Percentiles rank a stretch among this genome's conserved stretches.
Evolutionary conservation across 495 filamentous ascomycete genomes (phyloP).

Genomic region (Daldinia grandis): DNA sequence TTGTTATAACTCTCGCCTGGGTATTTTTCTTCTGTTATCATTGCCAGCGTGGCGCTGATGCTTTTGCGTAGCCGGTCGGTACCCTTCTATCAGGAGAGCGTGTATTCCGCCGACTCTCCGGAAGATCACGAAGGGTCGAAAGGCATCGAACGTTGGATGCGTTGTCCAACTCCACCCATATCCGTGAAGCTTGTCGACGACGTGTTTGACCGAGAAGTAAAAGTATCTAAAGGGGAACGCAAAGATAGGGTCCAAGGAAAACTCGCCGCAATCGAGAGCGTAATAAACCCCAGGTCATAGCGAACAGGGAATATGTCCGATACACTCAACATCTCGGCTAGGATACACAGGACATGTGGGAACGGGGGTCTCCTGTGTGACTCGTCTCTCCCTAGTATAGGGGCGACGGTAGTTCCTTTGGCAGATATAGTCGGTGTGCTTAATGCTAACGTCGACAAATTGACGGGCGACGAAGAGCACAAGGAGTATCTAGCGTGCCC

Average conservation of each 20-base stretch:
- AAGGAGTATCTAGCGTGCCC: constrained; percentile 31
- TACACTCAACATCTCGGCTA: background rate
- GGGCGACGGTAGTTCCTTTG: background rate
- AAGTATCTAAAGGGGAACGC: background rate
- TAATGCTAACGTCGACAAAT: background rate
- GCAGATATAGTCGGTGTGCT: constrained; percentile 13
- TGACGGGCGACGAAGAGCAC: constrained; percentile 9
- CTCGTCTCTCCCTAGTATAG: background rate
- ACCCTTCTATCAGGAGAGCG: constrained; percentile 34
- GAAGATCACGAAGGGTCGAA: constrained; percentile 32
- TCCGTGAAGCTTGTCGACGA: constrained; percentile 17
- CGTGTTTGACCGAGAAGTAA: background rate
- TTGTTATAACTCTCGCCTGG: background rate
- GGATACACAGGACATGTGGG: background rate
- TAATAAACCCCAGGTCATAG: constrained; percentile 12
- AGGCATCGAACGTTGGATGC: constrained; percentile 37
- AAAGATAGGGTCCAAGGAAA: constrained; percentile 16
- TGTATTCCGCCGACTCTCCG: constrained; percentile 28
- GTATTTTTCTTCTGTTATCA: background rate
- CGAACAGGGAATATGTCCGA: background rate
- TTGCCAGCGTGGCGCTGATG: constrained; percentile 17
- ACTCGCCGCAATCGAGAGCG: constrained; percentile 11
- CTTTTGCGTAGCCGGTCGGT: constrained; percentile 9
- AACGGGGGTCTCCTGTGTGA: background rate
- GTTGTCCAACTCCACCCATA: constrained; percentile 33